Evolutionary conservation across 768 basidiomycete species (phyloP).

Genomic region (Hemileccinum rubropunctum): DNA sequence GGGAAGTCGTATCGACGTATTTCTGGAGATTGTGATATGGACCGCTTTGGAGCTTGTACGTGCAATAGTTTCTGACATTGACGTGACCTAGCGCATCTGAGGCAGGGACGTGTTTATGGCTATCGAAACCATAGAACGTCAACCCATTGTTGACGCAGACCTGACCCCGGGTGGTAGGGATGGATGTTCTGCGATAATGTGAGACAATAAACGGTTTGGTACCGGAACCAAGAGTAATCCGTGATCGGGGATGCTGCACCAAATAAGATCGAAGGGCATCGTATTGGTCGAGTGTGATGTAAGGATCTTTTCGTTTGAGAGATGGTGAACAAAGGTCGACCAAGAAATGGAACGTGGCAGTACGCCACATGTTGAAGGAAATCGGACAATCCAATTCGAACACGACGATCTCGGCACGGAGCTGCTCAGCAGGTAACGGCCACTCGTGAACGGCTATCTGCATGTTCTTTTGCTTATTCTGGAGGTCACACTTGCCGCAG

Average conservation of each 20-base stretch:
- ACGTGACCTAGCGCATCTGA: conserved; percentile 7
- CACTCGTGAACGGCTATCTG: too few species aligned
- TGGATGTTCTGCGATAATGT: conserved; percentile 11
- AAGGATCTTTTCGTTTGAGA: background rate
- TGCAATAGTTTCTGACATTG: conserved; percentile 27
- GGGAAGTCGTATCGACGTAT: conserved; percentile 36
- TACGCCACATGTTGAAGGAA: background rate
- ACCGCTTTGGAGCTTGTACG: conserved; percentile 29
- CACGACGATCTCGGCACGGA: too few species aligned
- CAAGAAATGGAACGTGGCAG: conserved; percentile 37
- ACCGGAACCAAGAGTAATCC: conserved; percentile 22
- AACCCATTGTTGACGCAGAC: conserved; percentile 37
- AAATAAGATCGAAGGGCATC: conserved; percentile 6
- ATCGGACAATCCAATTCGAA: too few species aligned
- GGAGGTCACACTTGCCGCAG: too few species aligned
- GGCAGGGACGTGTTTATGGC: conserved; percentile 7
- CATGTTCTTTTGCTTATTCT: too few species aligned
- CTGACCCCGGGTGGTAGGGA: conserved; percentile 6
- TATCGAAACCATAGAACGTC: conserved; percentile 30
- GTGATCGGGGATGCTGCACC: conserved; percentile 3
- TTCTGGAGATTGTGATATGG: conserved; percentile 37
- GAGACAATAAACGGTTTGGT: conserved; percentile 16
- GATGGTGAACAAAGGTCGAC: conserved; percentile 32
- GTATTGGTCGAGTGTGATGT: conserved; percentile 15
- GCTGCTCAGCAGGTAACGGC: too few species aligned